Evolutionary conservation across 306 rosid genomes (phyloP), one percentile per base, ranked within the genome.

Genomic region (Ammopiptanthus mongolicus): DNA sequence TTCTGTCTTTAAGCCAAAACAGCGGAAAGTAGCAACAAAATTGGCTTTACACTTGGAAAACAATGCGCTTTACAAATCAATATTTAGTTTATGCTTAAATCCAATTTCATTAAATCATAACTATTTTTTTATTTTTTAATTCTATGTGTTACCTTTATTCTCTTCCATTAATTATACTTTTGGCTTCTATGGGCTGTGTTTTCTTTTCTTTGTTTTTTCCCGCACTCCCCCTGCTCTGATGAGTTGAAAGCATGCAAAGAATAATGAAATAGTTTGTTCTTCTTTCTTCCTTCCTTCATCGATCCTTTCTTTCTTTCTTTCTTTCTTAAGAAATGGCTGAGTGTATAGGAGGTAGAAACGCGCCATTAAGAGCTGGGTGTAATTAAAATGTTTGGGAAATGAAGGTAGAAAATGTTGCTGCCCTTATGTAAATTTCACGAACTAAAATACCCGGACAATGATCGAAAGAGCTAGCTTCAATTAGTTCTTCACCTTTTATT

Each of bases 1-100:
- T 76, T 79, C 78, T 73, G 81, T 59, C 84, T 77, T 83, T 81
- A 75, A 79, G 84, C 39, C 39, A 81, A 53, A 86, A 79, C 73
- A 83, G 73, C 69, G 79, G 75, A 86, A 83, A 84, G 89, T 79
- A 74, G 78, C 79, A 64, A 73, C 17, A 21, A 39, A 83, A 62
- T 82, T 76, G 87, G 89, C 87, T 87, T 85, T 84, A 80, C 89
- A 77, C 89, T 84, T 69, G 88, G 78, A 81, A 86, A 80, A 75
- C 36, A 55, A 66, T 78, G 17, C 36, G 3, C 81, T 80, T 77
- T 78, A 28, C 57, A 12, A 51, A 74, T 50, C 34, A 6, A 21
- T n/a, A 5, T 39, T 25, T 75, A 23, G 55, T 81, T 83, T 62
- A 61, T 73, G 37, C 47, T 73, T 73, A 25, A 50, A 25, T 41